These are phyloP conservation scores for Cruciata laevipes DNA, from an alignment of 257 asterid species.

Conservation along the genomic window DNA sequence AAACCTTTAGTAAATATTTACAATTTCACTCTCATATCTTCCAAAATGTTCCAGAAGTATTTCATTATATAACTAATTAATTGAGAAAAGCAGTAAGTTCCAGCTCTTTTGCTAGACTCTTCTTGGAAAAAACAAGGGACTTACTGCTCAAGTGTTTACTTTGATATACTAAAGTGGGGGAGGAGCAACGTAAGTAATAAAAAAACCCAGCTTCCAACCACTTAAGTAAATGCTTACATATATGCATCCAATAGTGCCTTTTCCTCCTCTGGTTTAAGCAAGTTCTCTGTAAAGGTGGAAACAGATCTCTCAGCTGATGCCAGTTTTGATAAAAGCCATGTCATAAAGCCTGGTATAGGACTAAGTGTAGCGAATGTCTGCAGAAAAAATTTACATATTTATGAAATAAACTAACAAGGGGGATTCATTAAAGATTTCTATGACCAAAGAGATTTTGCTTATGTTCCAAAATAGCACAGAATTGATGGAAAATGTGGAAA, in stretches of 20 bases:
- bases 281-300: constrained; percentile 62
- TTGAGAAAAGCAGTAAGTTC: background rate
- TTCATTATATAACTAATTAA: background rate
- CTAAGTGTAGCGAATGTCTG: constrained; percentile 98
- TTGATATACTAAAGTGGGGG: no score
- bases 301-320: constrained; percentile 56
- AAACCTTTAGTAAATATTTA: constrained; percentile 10
- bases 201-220: background rate
- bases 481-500: background rate
- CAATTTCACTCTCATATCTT: background rate
- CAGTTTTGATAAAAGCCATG: constrained; percentile 81
- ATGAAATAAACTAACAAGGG: constrained; percentile 7
- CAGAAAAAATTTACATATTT: constrained; percentile 23
- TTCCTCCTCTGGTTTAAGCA: constrained; percentile 81
- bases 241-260: constrained; percentile 54
- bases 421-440: no score
- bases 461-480: no score
- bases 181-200: background rate
- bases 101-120: no score
- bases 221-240: constrained; percentile 32
- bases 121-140: no score
- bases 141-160: no score
- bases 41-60: background rate
- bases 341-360: constrained; percentile 92
- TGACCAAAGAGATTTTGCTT: background rate